Conservation (phyloP, 2,329 filamentous ascomycete genomes). For the Colletotrichum tanaceti region DNA sequence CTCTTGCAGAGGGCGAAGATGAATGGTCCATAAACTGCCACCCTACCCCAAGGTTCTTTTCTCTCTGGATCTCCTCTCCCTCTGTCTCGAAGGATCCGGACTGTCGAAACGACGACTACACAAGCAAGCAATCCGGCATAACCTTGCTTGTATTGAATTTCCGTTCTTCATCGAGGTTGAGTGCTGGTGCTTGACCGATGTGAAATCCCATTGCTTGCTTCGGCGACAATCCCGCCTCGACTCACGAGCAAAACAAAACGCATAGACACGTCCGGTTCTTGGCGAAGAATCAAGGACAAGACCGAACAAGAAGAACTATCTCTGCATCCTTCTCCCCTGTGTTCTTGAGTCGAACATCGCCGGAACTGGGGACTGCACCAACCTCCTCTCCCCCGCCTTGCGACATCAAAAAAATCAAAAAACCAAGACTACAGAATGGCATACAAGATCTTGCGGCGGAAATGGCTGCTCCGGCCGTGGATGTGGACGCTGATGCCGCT, state of each 20-base stretch:
- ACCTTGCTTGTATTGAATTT: not conserved
- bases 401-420: not conserved
- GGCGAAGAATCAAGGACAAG: not conserved
- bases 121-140: conserved; percentile 13
- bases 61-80: conserved; percentile 3
- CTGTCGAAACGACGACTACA: conserved; percentile 16
- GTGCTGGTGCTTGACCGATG: conserved; percentile 39
- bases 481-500: conserved; percentile 73
- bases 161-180: conserved; percentile 7
- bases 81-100: conserved; percentile 11
- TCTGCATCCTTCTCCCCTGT: not conserved
- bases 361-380: not conserved
- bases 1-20: conserved; percentile 8
- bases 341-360: conserved; percentile 13
- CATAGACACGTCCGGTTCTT: not conserved
- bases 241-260: conserved; percentile 8
- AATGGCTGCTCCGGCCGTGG: conserved; percentile 67
- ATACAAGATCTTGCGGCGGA: conserved; percentile 69
- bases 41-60: conserved; percentile 30
- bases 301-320: not conserved
- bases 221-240: conserved; percentile 34
- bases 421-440: conserved; percentile 48
- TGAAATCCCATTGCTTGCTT: conserved; percentile 30
- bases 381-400: not conserved
- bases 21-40: conserved; percentile 41